Evolutionary conservation across 495 filamentous ascomycete species (phyloP), one percentile per base, ranked within the genome.

Genomic region (Astrothelium macrocarpum): DNA sequence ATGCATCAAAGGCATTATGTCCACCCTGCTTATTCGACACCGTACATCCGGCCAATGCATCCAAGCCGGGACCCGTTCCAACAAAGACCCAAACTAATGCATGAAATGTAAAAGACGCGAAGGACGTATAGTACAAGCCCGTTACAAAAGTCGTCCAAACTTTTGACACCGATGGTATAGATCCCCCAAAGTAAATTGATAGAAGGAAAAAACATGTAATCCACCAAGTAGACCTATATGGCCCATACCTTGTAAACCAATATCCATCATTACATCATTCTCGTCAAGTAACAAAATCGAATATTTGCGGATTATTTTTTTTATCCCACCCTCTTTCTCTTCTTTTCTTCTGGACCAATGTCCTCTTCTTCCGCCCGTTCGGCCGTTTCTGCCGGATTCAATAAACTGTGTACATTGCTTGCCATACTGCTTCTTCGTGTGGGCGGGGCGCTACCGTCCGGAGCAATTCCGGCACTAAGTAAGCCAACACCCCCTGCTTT

Each of bases 311-410:
- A 23, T 5, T 4, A 23, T 5, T 4, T 4, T 7, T 25, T 56
- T 23, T 56, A 26, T 23, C 10, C 20, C 25, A 74, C 28, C 34
- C 74, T 29, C 68, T 76, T 76, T 66, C 74, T 64, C 62, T 76
- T 76, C 62, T 72, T 63, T 59, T 75, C 73, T 14, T 76, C 74
- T 31, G 64, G 66, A 31, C 18, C 45, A 20, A 61, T 59, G 23
- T 85, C 84, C 60, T 91, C 86, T 64, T 90, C 87, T 61, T 89
- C 88, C 1, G 85, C 85, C 66, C 86, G 72, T 72, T 88, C 86
- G 10, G 82, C 82, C 1, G 89, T 89, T 66, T 90, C 87, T n/a
- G 87, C 85, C 10, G 89, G 94, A 70, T 98, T 98, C 1, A 98
- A 77, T 36, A 90, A 72, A 11, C 84, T 85, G 75, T 90, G 87